phyloP scores from a whole-genome alignment of 306 rosid species.

The Trichosanthes cucumerina region DNA sequence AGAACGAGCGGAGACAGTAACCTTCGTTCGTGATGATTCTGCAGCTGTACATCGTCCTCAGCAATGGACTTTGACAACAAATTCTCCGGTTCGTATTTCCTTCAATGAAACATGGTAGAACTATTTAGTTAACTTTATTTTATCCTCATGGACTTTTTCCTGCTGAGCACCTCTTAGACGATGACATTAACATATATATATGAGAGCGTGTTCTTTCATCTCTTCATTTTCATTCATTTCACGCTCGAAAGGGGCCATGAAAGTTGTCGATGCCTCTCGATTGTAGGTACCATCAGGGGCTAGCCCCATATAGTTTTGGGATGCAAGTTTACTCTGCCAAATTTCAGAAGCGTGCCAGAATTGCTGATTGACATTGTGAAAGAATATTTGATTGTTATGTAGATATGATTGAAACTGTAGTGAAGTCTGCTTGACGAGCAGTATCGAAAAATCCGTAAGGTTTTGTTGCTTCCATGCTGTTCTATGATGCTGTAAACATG shows the following conservation, averaged over 20 bases:
- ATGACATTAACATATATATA: neutral
- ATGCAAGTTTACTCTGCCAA: neutral
- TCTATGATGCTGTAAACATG: neutral
- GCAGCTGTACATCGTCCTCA: slow-evolving; percentile 40
- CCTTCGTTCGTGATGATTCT: slow-evolving; percentile 46
- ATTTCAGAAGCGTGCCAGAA: neutral
- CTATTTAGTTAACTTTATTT: neutral
- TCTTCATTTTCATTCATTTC: neutral
- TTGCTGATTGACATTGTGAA: neutral
- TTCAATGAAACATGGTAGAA: neutral
- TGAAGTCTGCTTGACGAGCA: neutral
- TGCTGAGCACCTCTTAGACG: neutral
- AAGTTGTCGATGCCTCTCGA: neutral
- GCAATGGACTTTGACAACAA: slow-evolving; percentile 56
- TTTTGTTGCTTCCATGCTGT: neutral
- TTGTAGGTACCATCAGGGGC: slow-evolving; percentile 5
- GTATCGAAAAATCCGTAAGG: slow-evolving; percentile 7
- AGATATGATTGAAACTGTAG: neutral
- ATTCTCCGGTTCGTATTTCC: slow-evolving; percentile 21
- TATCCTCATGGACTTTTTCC: neutral
- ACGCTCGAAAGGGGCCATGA: neutral
- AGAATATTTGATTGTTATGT: neutral
- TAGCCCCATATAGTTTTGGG: neutral
- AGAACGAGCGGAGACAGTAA: slow-evolving; percentile 52
- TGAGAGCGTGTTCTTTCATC: neutral